Evolutionary conservation across 768 basidiomycete species (phyloP).

Genomic region (Amanita subjunquillea): DNA sequence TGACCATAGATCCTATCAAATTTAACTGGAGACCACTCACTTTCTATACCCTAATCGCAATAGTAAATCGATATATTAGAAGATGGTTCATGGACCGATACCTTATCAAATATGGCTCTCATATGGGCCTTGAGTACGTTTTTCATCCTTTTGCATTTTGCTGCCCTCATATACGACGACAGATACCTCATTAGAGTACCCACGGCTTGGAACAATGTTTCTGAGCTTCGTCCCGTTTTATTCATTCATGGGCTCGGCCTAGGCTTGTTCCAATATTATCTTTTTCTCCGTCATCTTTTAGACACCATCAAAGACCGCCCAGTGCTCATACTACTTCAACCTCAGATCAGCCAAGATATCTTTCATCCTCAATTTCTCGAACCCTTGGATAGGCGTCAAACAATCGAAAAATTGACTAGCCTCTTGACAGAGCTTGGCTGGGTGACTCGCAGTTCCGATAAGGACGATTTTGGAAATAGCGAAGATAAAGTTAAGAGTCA

Average conservation of each 20-base stretch:
- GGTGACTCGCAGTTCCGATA: conserved; percentile 25
- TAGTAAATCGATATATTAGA: conserved; percentile 38
- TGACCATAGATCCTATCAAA: conserved; percentile 72
- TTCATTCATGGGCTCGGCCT: conserved; percentile 88
- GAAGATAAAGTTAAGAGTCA: conserved; percentile 17
- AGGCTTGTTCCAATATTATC: conserved; percentile 62
- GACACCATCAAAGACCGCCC: conserved; percentile 54
- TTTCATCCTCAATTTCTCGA: conserved; percentile 66
- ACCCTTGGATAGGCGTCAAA: conserved; percentile 58
- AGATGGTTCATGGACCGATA: conserved; percentile 31
- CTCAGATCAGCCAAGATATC: conserved; percentile 79
- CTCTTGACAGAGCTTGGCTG: conserved; percentile 59
- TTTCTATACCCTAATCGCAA: conserved; percentile 46
- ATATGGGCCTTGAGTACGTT: conserved; percentile 64
- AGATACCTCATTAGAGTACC: conserved; percentile 76
- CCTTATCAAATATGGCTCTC: conserved; percentile 31
- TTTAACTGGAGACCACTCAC: conserved; percentile 58
- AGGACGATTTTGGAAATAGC: conserved; percentile 10
- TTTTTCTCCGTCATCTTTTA: conserved; percentile 50
- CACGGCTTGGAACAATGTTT: conserved; percentile 45
- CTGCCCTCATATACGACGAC: neutral
- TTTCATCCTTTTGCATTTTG: neutral
- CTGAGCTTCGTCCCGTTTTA: conserved; percentile 59
- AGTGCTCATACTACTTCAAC: conserved; percentile 67
- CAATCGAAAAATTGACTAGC: conserved; percentile 42